Evolutionary conservation across 306 rosid genomes (phyloP).

Genomic region (Rubus idaeus): DNA sequence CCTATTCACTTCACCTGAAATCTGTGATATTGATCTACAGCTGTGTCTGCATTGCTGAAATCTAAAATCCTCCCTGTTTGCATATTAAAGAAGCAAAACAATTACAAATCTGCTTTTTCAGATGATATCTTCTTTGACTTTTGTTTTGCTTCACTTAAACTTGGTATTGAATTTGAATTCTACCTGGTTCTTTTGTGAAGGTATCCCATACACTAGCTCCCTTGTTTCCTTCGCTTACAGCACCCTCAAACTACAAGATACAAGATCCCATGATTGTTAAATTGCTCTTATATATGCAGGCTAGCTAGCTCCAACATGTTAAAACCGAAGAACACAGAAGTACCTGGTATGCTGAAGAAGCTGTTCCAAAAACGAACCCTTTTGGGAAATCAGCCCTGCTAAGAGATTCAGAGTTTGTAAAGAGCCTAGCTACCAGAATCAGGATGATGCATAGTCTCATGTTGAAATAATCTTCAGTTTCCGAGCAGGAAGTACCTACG

Average conservation of each 20-base stretch:
- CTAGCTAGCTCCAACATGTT: background rate
- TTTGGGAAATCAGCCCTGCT: conserved; percentile 80
- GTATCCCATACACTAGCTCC: conserved; percentile 91
- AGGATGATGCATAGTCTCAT: conserved; percentile 40
- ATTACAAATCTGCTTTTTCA: background rate
- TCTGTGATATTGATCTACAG: conserved; percentile 96
- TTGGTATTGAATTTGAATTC: background rate
- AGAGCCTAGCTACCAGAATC: conserved; percentile 31
- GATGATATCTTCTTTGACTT: background rate
- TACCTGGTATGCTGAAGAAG: conserved; percentile 98
- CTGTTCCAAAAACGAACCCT: conserved; percentile 86
- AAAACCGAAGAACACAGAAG: conserved; percentile 2
- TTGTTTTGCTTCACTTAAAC: background rate
- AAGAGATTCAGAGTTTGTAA: conserved; percentile 47
- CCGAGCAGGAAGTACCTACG: conserved; percentile 7
- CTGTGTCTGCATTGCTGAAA: conserved; percentile 87
- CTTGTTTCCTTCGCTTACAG: conserved; percentile 83
- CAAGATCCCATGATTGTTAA: conserved; percentile 12
- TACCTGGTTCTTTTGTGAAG: conserved; percentile 69
- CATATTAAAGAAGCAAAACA: conserved; percentile 20
- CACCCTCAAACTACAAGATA: conserved; percentile 75
- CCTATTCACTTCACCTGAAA: conserved; percentile 54
- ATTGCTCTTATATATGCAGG: background rate
- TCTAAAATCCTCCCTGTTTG: conserved; percentile 79
- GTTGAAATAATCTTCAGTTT: conserved; percentile 19